Conservation (phyloP, 2,329 filamentous ascomycete genomes). For the Tolypocladium sp. region DNA sequence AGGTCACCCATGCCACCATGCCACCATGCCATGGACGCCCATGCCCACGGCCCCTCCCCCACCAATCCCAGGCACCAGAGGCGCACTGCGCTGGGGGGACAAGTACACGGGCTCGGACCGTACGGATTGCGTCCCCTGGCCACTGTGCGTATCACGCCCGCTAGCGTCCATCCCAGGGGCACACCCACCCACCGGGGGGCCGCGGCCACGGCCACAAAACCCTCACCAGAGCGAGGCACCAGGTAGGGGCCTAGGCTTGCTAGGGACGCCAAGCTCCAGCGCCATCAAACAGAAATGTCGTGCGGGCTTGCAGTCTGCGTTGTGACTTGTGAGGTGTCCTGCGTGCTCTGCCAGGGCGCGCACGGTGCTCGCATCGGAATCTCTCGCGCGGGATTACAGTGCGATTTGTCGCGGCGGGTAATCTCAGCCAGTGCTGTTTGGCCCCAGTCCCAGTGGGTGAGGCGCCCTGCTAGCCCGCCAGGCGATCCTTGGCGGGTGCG, state of each 20-base stretch:
- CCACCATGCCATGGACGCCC: not conserved
- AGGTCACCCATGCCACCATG: not conserved
- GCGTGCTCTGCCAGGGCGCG: not conserved
- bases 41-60: not conserved
- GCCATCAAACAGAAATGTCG: not conserved
- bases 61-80: not conserved
- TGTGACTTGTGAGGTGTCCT: not conserved
- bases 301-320: not conserved
- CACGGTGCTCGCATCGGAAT: not conserved
- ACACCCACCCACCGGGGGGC: not conserved
- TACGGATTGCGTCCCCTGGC: not conserved
- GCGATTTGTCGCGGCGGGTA: not conserved
- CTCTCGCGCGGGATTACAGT: not conserved
- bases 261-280: not conserved
- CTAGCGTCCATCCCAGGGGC: not conserved
- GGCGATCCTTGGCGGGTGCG: not conserved
- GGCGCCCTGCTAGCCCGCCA: not conserved
- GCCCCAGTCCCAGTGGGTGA: not conserved
- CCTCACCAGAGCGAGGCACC: not conserved
- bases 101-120: not conserved
- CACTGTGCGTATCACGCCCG: slow-evolving; percentile 1
- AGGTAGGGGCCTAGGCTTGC: not conserved
- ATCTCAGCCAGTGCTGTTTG: not conserved
- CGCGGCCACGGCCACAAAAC: not conserved
- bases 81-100: not conserved